Percentiles rank a stretch among this genome's conserved stretches.
Evolutionary conservation across 2,329 filamentous ascomycete genomes (phyloP).

Genomic region (Diaporthe batatas): DNA sequence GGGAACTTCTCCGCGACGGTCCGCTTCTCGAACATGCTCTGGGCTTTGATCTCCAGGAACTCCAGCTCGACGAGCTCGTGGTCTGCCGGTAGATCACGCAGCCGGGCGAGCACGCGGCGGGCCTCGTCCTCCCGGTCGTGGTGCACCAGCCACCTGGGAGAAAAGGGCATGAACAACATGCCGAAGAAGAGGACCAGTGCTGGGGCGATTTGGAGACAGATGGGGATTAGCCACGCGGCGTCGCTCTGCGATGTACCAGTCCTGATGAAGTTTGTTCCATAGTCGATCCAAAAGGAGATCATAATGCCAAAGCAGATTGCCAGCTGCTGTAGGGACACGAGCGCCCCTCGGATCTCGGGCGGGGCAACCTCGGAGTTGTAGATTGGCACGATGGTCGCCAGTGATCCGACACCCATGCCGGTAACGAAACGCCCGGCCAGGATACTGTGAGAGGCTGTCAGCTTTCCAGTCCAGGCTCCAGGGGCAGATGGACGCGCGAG

Average conservation of each 20-base stretch:
- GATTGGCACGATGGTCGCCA: constrained; percentile 72
- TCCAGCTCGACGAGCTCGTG: constrained; percentile 80
- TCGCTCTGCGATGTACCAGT: constrained; percentile 68
- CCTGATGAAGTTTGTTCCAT: constrained; percentile 76
- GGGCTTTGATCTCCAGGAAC: constrained; percentile 86
- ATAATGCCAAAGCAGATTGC: constrained; percentile 74
- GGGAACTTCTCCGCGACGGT: constrained; percentile 77
- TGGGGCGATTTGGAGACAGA: constrained; percentile 78
- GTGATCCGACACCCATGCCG: constrained; percentile 76
- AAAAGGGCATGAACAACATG: constrained; percentile 86
- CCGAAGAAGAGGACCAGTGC: constrained; percentile 75
- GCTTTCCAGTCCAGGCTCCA: not conserved
- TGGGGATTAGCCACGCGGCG: constrained; percentile 80
- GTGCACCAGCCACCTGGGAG: constrained; percentile 80
- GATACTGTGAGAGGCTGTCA: constrained; percentile 9
- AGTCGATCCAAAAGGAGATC: constrained; percentile 74
- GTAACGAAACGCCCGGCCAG: constrained; percentile 47
- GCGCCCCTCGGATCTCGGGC: constrained; percentile 61
- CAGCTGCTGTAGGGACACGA: constrained; percentile 64
- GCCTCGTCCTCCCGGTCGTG: constrained; percentile 78
- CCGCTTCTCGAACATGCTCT: constrained; percentile 82
- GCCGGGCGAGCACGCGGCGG: constrained; percentile 69
- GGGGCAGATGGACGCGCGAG: not conserved
- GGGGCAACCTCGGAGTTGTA: constrained; percentile 64
- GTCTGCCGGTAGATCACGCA: constrained; percentile 72